A percentile compares a stretch with the other conserved stretches of the same genome.
Evolutionary conservation across 2,329 filamentous ascomycete species (phyloP).

Genomic region (Diaporthe ilicicola): DNA sequence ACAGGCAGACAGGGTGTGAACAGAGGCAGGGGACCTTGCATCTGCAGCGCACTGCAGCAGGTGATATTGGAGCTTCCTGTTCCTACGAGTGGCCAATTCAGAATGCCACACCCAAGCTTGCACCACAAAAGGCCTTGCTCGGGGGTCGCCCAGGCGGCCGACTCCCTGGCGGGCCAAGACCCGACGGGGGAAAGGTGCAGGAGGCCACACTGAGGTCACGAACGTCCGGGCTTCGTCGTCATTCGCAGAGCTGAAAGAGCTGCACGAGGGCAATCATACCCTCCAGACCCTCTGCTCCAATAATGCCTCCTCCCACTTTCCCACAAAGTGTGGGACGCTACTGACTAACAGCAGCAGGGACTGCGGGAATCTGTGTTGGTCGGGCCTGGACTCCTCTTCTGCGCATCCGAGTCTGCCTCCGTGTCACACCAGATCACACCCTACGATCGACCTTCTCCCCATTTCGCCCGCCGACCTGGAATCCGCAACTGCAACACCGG

Average conservation of each 20-base stretch:
- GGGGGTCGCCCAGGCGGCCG: background rate
- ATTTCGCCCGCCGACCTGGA: background rate
- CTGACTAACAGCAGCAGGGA: slow-evolving; percentile 1
- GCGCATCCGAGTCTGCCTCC: background rate
- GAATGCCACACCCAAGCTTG: background rate
- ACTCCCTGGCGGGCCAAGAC: background rate
- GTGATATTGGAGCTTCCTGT: slow-evolving; percentile 27
- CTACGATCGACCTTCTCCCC: background rate
- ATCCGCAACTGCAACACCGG: background rate
- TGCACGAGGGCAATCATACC: background rate
- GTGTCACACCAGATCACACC: slow-evolving; percentile 26
- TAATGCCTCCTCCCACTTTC: background rate
- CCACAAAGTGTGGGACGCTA: background rate
- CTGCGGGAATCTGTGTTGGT: slow-evolving; percentile 19
- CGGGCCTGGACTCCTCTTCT: background rate
- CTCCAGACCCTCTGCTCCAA: background rate
- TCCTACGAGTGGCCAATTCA: slow-evolving; percentile 34
- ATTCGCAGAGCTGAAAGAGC: background rate
- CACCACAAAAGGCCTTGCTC: slow-evolving; percentile 1
- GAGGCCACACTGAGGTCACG: slow-evolving; percentile 12
- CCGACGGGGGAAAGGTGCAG: background rate
- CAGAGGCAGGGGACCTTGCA: slow-evolving; percentile 37
- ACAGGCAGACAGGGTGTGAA: slow-evolving; percentile 33
- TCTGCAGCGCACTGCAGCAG: slow-evolving; percentile 24
- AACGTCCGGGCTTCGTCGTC: slow-evolving; percentile 1